Evolutionary conservation across 2,329 filamentous ascomycete genomes (phyloP), one percentile per base, ranked within the genome.

Genomic region (Colletotrichum euphorbiae): DNA sequence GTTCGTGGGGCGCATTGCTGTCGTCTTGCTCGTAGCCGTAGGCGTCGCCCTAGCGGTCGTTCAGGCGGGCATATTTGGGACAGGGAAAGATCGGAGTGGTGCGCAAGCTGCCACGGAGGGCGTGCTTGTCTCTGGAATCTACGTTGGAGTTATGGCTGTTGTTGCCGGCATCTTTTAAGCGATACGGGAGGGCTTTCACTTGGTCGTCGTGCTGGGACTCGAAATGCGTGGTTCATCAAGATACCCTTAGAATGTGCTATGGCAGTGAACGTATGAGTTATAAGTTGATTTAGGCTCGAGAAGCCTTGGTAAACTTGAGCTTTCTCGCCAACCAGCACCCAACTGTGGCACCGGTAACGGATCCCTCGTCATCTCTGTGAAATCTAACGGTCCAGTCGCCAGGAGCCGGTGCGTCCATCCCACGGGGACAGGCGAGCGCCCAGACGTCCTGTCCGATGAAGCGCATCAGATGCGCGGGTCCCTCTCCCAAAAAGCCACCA

Each of bases 1-100:
- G 6, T 88, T 90, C 68, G 74, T 84, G 0, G 86, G 84, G 2
- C 82, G 88, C n/a, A 81, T 90, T 70, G 83, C 84, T 0, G 83
- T 91, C 2, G 84, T 89, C 2, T 72, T 84, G 4, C 78, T 90
- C 0, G 83, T 88, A 0, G 84, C 82, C 0, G 77, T 82, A 0
- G 81, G 84, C 2, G 80, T 85, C 7, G 74, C 77, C 5, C 72
- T 70, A n/a, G 72, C 72, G 15, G 68, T 77, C 17, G 56, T 75
- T 15, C 74, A 77, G 62, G 75, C 75, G 0, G 75, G 77, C 51
- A 58, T 77, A 15, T 71, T 76, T 46, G 72, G 72, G 6, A 65
- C 70, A 2, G 71, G 74, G 2, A 65, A 75, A 12, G 69, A 60
- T 42, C 63, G 74, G 4, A 52, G 66, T 6, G 71, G 67, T 33